Evolutionary conservation across 2,329 filamentous ascomycete species (phyloP), one percentile per base, ranked within the genome.

Genomic region (Basipetospora chlamydospora): DNA sequence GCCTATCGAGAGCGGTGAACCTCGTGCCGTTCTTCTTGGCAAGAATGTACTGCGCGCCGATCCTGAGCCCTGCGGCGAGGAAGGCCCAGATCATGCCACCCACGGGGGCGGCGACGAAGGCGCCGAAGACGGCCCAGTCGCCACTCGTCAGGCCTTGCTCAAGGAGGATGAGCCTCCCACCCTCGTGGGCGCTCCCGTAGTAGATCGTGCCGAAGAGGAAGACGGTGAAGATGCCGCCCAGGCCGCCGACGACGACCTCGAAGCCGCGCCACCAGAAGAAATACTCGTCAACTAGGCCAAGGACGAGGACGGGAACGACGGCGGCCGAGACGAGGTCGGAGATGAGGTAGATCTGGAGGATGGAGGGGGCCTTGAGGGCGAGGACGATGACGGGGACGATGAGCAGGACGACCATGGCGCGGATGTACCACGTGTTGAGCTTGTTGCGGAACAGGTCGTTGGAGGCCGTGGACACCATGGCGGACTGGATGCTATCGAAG

Each of bases 371-470:
- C 50, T 77, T 78, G 38, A 88, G 64, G 9, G 82, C 82, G 32
- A 88, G 67, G 18, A 83, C 71, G 10, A 87, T 70, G 35, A 77
- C 71, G 2, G 83, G 83, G 42, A 86, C 60, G 49, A 86, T 86
- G 54, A 87, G 48, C 12, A 81, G 51, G 1, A 88, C 71, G 18
- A 90, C 81, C 28, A 64, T 64, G 13, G 50, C 65, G 32, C 83
- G 77, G 46, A 88, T 79, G 54, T 65, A 70, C 73, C 80, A 82
- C 44, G 87, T 71, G 48, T 76, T 77, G 39, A 90, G 71, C 41
- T 70, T 73, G 65, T 90, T 90, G 47, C 82, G 76, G 67, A 88
- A 88, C 11, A 90, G 58, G 51, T 90, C 83, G 60, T 88, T 88
- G 45, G 79, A 85, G 11, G 77, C 80, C 0, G 80, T 81, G n/a